These are phyloP conservation scores for Starmera pachycereana DNA, from an alignment of 805 yeast genomes.

Conservation along the genomic window DNA sequence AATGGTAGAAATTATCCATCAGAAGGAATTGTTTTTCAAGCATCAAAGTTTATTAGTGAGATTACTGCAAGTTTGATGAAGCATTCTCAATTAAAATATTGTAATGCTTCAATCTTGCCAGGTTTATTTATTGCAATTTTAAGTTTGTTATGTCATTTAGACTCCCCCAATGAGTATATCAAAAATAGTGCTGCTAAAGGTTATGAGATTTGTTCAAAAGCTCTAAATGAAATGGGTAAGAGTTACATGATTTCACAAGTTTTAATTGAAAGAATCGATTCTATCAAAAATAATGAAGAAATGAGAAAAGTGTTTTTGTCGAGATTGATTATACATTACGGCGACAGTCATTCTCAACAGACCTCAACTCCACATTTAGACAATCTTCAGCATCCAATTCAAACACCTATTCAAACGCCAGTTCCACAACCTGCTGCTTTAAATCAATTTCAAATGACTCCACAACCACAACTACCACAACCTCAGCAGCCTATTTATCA, in stretches of 20 bases:
- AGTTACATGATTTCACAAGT: constrained; percentile 44
- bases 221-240: constrained; percentile 32
- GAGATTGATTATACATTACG: constrained; percentile 6
- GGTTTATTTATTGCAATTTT: constrained; percentile 53
- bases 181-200: constrained; percentile 27
- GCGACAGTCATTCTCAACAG: neutral
- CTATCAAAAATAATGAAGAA: constrained; percentile 24
- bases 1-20: constrained; percentile 21
- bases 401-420: constrained; percentile 8
- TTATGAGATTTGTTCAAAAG: constrained; percentile 20
- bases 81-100: constrained; percentile 36
- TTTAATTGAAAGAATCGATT: constrained; percentile 39
- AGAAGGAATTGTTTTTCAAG: constrained; percentile 64
- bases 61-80: constrained; percentile 47
- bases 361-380: neutral
- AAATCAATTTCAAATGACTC: neutral
- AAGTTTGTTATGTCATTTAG: constrained; percentile 63
- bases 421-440: constrained; percentile 1
- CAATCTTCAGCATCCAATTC: constrained; percentile 4
- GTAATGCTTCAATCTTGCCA: constrained; percentile 52
- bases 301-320: constrained; percentile 14
- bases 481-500: neutral
- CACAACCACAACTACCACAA: neutral
- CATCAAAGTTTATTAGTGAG: constrained; percentile 64
- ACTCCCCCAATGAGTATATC: constrained; percentile 25